These are phyloP conservation scores for Eragrostis tef DNA, from an alignment of 202 grass and related monocot species.

Conservation along the genomic window DNA sequence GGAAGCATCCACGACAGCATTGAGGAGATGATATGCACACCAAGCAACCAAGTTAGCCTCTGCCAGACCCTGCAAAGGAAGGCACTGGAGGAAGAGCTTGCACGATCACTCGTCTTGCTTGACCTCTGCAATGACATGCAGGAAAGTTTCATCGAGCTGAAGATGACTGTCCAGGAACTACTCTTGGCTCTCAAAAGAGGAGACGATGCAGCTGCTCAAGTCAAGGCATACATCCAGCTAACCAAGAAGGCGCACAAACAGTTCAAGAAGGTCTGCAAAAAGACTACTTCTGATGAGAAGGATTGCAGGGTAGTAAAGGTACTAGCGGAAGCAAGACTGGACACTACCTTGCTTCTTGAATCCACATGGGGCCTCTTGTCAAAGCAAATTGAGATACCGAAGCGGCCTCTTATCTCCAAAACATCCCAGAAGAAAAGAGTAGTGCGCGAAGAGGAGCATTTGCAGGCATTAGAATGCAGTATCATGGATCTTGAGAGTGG, in stretches of 20 bases:
- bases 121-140: conserved; percentile 59
- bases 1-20: conserved; percentile 42
- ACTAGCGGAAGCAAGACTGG: conserved; percentile 51
- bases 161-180: conserved; percentile 50
- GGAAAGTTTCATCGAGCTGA: conserved; percentile 53
- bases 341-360: conserved; percentile 55
- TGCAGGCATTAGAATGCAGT: conserved; percentile 43
- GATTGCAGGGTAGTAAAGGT: conserved; percentile 38
- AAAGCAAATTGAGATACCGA: conserved; percentile 40
- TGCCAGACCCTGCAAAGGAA: conserved; percentile 44
- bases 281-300: conserved; percentile 33
- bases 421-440: conserved; percentile 34
- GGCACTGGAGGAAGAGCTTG: conserved; percentile 57
- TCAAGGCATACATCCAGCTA: conserved; percentile 33
- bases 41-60: conserved; percentile 52
- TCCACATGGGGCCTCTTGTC: conserved; percentile 29
- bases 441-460: conserved; percentile 12
- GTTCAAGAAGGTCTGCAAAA: conserved; percentile 56
- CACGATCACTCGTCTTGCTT: conserved; percentile 53
- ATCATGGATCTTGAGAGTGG: conserved; percentile 55
- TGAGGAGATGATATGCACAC: conserved; percentile 48
- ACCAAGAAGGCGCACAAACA: conserved; percentile 50
- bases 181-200: conserved; percentile 48
- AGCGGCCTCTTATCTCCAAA: conserved; percentile 50
- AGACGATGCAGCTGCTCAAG: conserved; percentile 28